Conservation (phyloP, 1,284 basidiomycete species). For the Naganishia albida region DNA sequence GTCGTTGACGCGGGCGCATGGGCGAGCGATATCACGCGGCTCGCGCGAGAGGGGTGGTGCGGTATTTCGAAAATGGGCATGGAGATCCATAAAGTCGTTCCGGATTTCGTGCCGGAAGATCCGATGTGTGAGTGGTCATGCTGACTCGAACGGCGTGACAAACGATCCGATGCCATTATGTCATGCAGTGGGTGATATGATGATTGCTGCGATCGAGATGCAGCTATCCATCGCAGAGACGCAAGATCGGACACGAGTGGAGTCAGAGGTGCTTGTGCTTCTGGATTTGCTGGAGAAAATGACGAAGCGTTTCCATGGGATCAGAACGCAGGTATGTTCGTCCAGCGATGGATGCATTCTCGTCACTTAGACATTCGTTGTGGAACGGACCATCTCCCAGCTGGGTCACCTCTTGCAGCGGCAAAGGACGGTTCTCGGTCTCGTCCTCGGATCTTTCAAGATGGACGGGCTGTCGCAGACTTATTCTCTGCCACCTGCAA, state of each 20-base stretch:
- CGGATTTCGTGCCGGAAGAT: conserved; percentile 24
- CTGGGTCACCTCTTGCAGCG: conserved; percentile 1
- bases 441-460: not conserved
- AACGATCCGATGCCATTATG: not conserved
- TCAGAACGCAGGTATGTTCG: conserved; percentile 8
- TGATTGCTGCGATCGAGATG: conserved; percentile 6
- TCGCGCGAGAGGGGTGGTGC: not conserved
- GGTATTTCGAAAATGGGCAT: conserved; percentile 1
- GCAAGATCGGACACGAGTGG: not conserved
- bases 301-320: conserved; percentile 5
- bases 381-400: not conserved
- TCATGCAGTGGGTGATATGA: conserved; percentile 3
- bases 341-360: not conserved
- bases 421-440: not conserved
- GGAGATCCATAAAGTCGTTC: not conserved
- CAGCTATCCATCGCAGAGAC: conserved; percentile 1
- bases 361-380: not conserved
- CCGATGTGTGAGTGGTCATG: conserved; percentile 3
- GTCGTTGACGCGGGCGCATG: not conserved
- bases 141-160: not conserved
- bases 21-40: not conserved
- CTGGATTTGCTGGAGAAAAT: conserved; percentile 9
- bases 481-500: not conserved
- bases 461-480: not conserved
- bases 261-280: not conserved